Evolutionary conservation across 2,329 filamentous ascomycete species (phyloP), one percentile per base, ranked within the genome.

Genomic region (Ophiognomonia clavigignenti-juglandacearum): DNA sequence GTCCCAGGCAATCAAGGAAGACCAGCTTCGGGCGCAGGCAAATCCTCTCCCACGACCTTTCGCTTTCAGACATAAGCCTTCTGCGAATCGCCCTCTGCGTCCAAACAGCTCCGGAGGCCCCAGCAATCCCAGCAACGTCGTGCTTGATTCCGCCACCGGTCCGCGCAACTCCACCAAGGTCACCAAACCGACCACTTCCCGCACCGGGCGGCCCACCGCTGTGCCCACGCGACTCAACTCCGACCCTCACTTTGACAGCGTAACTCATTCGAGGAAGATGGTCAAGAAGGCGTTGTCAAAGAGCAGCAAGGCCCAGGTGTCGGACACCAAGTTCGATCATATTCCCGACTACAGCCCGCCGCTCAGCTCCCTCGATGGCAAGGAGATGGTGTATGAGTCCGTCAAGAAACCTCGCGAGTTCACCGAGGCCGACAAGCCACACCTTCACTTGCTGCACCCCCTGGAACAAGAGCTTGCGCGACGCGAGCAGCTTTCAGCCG

Each of bases 381-480:
- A 83, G 58, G 38, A 44, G 4, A 36, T 44, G 32, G 29, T 16
- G 4, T 37, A 23, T 13, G 32, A 32, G 5, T 69, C 77, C 43
- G 88, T 88, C 63, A 80, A 77, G 35, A 75, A 93, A 56, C 92
- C 91, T 71, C 83, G 88, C 22, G 88, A 95, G 53, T 95, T 89
- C 88, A 93, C 91, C 69, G 88, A 87, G 7, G 80, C 82, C 52
- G 78, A 84, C 32, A 80, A 93, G 54, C 86, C 95, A 60, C 79
- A 96, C 38, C 80, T 75, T 64, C 74, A 76, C 50, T 71, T 88
- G 32, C 80, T 96, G 35, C 88, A 93, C 62, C 78, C 82, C 6
- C 85, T 90, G 51, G 92, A 97, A 68, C 61, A 91, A 24, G 71
- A 74, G 16, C 75, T 96, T 24, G 90, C 90, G 10, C 82, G 86